A percentile compares a stretch with the other conserved stretches of the same genome.
phyloP scores from a whole-genome alignment of 2,329 filamentous ascomycete species.

The Scedosporium aurantiacum region DNA sequence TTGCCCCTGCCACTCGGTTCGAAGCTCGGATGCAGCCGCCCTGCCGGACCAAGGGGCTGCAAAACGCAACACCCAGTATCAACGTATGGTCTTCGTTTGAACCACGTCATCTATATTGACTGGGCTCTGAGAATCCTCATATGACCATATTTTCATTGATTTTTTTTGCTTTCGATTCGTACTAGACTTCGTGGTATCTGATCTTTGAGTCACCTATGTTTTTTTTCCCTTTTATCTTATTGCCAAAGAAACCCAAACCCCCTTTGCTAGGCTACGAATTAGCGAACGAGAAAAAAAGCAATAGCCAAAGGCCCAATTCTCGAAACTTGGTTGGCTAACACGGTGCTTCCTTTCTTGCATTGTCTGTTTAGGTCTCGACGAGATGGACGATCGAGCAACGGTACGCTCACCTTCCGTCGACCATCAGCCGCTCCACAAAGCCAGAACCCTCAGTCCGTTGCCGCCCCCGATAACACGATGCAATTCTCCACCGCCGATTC shows the following conservation, averaged over 20 bases:
- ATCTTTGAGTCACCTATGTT: too few species aligned
- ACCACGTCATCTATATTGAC: too few species aligned
- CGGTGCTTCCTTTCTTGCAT: neutral
- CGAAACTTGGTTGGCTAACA: neutral
- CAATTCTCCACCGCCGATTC: conserved; percentile 21
- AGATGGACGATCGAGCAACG: conserved; percentile 47
- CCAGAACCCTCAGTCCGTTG: conserved; percentile 24
- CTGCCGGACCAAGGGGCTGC: neutral
- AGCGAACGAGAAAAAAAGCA: neutral
- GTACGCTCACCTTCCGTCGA: conserved; percentile 54
- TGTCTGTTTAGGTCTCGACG: conserved; percentile 40
- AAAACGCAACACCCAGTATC: neutral
- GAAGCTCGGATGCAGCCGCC: neutral
- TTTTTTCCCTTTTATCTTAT: neutral
- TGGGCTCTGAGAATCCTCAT: neutral
- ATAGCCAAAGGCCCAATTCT: neutral
- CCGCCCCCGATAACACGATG: neutral
- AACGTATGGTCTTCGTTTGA: neutral
- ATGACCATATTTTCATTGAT: neutral
- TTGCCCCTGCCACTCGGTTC: neutral
- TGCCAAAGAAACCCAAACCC: neutral
- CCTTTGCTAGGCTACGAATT: neutral
- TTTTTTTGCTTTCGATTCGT: too few species aligned
- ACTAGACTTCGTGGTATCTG: too few species aligned
- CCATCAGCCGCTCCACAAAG: conserved; percentile 46